Evolutionary conservation across 73 alveolate species (phyloP).

Genomic region (Paramecium primaurelia): DNA sequence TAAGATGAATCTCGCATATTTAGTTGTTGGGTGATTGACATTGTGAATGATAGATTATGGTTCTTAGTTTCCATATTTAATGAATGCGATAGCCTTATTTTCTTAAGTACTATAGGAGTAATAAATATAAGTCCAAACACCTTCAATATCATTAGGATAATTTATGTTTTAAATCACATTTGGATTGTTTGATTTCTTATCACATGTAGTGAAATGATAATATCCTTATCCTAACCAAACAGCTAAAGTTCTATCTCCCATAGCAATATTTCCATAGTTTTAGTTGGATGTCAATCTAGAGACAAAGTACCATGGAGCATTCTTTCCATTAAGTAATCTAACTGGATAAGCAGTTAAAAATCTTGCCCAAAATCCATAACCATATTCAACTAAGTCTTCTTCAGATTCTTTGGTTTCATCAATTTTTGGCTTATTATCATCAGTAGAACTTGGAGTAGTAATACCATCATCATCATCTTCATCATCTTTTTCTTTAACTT

Average conservation of each 20-base stretch:
- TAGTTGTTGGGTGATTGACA: constrained; percentile 18
- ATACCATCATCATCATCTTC: constrained; percentile 36
- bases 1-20: constrained; percentile 3
- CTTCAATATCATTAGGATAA: constrained; percentile 38
- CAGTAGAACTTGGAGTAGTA: background rate
- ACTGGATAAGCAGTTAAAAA: constrained; percentile 29
- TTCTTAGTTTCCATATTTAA: background rate
- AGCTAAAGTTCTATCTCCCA: constrained; percentile 50
- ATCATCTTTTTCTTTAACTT: constrained; percentile 1
- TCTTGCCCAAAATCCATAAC: constrained; percentile 44
- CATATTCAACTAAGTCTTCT: background rate
- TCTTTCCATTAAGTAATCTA: constrained; percentile 3
- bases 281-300: constrained; percentile 31
- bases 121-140: constrained; percentile 42
- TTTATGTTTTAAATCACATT: background rate
- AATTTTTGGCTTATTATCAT: background rate
- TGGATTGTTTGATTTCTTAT: background rate
- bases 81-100: constrained; percentile 23
- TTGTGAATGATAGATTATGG: background rate
- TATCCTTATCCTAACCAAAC: constrained; percentile 44
- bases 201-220: constrained; percentile 27
- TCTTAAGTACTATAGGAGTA: background rate
- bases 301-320: constrained; percentile 43
- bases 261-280: constrained; percentile 6
- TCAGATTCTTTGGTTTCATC: background rate